Evolutionary conservation across 2,329 filamentous ascomycete genomes (phyloP), one percentile per base, ranked within the genome.

Genomic region (Penicillium olsonii): DNA sequence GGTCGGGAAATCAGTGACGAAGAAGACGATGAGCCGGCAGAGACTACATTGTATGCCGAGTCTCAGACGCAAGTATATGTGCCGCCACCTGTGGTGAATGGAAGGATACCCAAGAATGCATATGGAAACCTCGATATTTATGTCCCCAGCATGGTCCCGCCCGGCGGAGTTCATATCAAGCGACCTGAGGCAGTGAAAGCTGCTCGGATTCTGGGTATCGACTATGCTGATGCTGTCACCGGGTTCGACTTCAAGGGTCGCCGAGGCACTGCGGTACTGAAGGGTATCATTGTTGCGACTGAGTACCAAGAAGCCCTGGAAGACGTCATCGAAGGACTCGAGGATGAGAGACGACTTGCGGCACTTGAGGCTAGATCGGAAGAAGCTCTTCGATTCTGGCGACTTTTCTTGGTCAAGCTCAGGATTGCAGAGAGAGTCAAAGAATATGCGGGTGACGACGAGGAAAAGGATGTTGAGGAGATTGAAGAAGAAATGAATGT

Each of bases 211-310:
- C 70, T 96, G 1, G 85, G 85, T 0, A 79, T 97, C 15, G 91
- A 97, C 70, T 95, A 88, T 67, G 90, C 90, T 2, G 90, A 92
- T 26, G 94, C 94, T 0, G 83, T 99, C 5, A 94, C 87, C 0
- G 92, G 92, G 0, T 99, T 97, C 63, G 80, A 87, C 31, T 99
- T 97, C 73, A 86, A 84, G 64, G 91, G 91, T 1, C 83, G 90
- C 2, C 85, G 90, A 48, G 92, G 92, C 14, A 96, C 90, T 2
- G 91, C 94, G 1, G 80, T 96, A 2, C 73, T 94, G 2, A 81
- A 83, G 31, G 94, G 94, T 2, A 81, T 87, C 1, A 84, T 99
- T 0, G 84, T 95, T 1, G 87, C 91, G 0, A 67, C 72, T 14
- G 87, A 92, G 66, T 83, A 85, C 53, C 78, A 76, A 7, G 88